phyloP scores from a whole-genome alignment of 1,284 basidiomycete species.

The Wallemia ichthyophaga region DNA sequence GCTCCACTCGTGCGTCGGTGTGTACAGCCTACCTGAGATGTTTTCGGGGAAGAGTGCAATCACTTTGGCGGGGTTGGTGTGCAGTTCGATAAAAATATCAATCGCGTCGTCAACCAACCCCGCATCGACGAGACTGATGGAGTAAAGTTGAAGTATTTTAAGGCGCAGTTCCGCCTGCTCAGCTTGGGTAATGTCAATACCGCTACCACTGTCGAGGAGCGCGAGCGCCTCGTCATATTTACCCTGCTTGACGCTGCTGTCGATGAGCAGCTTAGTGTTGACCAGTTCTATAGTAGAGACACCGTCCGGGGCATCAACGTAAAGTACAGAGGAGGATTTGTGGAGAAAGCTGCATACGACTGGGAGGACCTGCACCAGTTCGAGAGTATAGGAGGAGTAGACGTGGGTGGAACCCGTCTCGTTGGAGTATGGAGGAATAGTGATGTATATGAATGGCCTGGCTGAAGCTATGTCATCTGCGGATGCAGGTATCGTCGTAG shows the following conservation, averaged over 20 bases:
- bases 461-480: neutral
- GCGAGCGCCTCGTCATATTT: constrained; percentile 51
- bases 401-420: neutral
- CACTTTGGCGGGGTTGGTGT: constrained; percentile 77
- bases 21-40: constrained; percentile 46
- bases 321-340: neutral
- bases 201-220: constrained; percentile 40
- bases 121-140: constrained; percentile 23
- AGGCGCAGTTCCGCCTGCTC: constrained; percentile 1
- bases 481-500: neutral
- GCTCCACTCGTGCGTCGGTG: constrained; percentile 41
- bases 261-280: constrained; percentile 19
- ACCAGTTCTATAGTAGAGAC: neutral
- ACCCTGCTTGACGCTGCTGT: constrained; percentile 43
- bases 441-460: neutral
- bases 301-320: neutral
- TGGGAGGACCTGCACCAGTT: neutral
- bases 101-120: constrained; percentile 38
- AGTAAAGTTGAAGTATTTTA: neutral
- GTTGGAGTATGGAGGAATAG: neutral
- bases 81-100: constrained; percentile 56
- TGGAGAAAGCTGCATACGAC: no score
- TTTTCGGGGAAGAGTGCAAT: constrained; percentile 58
- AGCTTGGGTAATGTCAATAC: constrained; percentile 7
- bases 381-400: neutral